Evolutionary conservation across 257 asterid genomes (phyloP).

Genomic region (Ballota nigra): DNA sequence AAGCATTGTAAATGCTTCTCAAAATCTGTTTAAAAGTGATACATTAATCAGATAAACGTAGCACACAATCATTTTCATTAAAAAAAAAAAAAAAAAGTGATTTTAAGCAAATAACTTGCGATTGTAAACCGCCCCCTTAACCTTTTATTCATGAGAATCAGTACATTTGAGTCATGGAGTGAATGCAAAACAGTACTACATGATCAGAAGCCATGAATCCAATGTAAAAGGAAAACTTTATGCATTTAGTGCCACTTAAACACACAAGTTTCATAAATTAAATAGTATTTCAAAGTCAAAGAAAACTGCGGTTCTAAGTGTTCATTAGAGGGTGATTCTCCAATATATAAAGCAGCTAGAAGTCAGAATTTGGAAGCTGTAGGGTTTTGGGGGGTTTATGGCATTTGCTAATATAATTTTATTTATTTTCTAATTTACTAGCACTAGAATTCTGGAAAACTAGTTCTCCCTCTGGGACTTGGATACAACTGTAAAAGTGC

Average conservation of each 20-base stretch:
- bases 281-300: too few species aligned
- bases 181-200: too few species aligned
- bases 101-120: too few species aligned
- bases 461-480: background rate
- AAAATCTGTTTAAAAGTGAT: background rate
- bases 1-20: background rate
- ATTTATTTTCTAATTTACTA: background rate
- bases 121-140: too few species aligned
- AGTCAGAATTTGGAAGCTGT: background rate
- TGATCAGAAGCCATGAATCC: too few species aligned
- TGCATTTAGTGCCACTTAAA: too few species aligned
- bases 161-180: too few species aligned
- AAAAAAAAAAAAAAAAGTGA: too few species aligned
- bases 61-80: too few species aligned
- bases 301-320: too few species aligned
- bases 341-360: background rate
- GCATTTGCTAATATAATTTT: background rate
- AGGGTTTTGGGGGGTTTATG: background rate
- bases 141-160: background rate
- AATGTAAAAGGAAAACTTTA: too few species aligned
- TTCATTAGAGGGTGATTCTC: background rate
- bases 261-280: too few species aligned
- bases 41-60: background rate
- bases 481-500: background rate
- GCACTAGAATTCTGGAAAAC: conserved; percentile 7